These are phyloP conservation scores for Epichloe amarillans DNA, from an alignment of 2,329 filamentous ascomycete species.

Conservation along the genomic window DNA sequence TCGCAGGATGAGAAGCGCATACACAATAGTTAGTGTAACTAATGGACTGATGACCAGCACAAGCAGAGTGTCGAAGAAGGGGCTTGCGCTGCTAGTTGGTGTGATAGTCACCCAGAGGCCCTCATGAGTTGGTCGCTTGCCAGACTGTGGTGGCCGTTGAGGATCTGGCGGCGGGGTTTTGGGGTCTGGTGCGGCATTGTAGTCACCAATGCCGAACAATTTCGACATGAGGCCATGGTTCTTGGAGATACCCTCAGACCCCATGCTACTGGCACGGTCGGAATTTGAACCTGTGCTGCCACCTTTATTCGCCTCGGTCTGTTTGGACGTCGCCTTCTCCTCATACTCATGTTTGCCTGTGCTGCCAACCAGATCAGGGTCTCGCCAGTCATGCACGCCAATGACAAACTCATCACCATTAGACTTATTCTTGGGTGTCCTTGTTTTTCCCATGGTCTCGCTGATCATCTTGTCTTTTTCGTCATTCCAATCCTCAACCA, in stretches of 20 bases:
- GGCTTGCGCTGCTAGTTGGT: conserved; percentile 75
- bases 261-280: neutral
- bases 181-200: conserved; percentile 9
- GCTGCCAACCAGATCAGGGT: conserved; percentile 42
- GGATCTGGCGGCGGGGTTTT: conserved; percentile 11
- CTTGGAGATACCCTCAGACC: conserved; percentile 22
- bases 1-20: conserved; percentile 73
- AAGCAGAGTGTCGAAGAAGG: conserved; percentile 92
- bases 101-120: conserved; percentile 96
- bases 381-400: conserved; percentile 77
- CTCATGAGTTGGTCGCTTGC: conserved; percentile 28
- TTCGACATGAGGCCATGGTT: conserved; percentile 32
- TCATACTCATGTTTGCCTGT: neutral
- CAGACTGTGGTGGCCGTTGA: conserved; percentile 3
- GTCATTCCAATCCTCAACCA: conserved; percentile 53
- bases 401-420: conserved; percentile 50
- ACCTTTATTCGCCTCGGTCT: conserved; percentile 1
- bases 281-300: neutral
- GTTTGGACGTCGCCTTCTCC: neutral
- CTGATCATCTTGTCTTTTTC: conserved; percentile 31
- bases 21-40: conserved; percentile 84
- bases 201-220: conserved; percentile 33
- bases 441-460: conserved; percentile 23
- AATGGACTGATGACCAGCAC: conserved; percentile 92
- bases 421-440: conserved; percentile 7